Conservation (phyloP, 192 early-diverging fungal genomes). For the Cladochytrium replicatum region DNA sequence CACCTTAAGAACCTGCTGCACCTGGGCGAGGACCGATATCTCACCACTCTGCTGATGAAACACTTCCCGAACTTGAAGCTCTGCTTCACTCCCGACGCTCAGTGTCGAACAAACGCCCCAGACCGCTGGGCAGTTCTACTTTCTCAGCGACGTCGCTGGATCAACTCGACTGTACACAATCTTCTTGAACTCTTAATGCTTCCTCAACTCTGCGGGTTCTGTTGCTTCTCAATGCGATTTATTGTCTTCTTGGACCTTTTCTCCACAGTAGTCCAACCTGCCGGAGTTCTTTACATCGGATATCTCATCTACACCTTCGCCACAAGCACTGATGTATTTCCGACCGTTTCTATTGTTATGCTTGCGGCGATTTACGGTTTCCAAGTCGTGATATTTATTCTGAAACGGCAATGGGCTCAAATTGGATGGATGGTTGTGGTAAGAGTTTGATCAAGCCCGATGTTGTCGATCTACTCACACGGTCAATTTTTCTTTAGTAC, state of each 20-base stretch:
- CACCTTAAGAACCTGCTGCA: constrained; percentile 86
- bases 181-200: constrained; percentile 72
- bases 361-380: constrained; percentile 74
- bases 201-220: constrained; percentile 80
- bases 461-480: constrained; percentile 16
- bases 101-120: constrained; percentile 74
- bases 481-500: constrained; percentile 52
- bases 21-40: constrained; percentile 85
- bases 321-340: constrained; percentile 26
- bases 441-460: constrained; percentile 4
- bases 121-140: constrained; percentile 74
- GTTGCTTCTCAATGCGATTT: constrained; percentile 90
- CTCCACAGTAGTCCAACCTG: constrained; percentile 53
- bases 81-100: constrained; percentile 79
- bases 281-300: constrained; percentile 29
- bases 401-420: constrained; percentile 48
- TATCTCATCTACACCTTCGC: constrained; percentile 66
- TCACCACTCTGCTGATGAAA: constrained; percentile 91
- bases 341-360: constrained; percentile 67
- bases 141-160: constrained; percentile 90
- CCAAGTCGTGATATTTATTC: constrained; percentile 66
- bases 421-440: constrained; percentile 40
- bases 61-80: constrained; percentile 87
- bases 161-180: constrained; percentile 91
- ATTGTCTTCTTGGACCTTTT: constrained; percentile 66